A percentile compares a stretch with the other conserved stretches of the same genome.
These are phyloP conservation scores for Arachis hypogaea DNA, from an alignment of 306 rosid species.

Conservation along the genomic window DNA sequence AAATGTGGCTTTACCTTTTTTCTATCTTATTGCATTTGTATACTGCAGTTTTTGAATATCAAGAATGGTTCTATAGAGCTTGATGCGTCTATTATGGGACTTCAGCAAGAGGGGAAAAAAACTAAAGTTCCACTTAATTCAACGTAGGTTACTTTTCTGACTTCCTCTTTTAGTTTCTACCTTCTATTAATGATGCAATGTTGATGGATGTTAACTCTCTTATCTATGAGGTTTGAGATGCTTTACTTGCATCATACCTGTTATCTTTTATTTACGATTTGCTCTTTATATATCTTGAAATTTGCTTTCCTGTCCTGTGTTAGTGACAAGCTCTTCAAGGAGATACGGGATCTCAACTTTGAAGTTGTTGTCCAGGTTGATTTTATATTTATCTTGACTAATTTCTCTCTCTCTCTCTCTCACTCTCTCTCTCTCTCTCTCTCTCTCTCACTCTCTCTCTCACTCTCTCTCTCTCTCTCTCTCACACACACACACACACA, in stretches of 20 bases:
- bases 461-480: slow-evolving; percentile 13
- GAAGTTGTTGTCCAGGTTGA: slow-evolving; percentile 99
- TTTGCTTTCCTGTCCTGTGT: slow-evolving; percentile 40
- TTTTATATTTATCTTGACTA: slow-evolving; percentile 28
- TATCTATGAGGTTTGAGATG: background rate
- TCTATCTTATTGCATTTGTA: slow-evolving; percentile 35
- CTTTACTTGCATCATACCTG: slow-evolving; percentile 21
- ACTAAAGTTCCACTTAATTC: slow-evolving; percentile 97
- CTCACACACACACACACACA: background rate
- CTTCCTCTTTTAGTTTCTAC: slow-evolving; percentile 27
- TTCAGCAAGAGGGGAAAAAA: slow-evolving; percentile 91
- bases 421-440: slow-evolving; percentile 27
- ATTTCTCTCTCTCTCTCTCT: slow-evolving; percentile 30
- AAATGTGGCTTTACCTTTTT: slow-evolving; percentile 14
- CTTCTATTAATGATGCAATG: slow-evolving; percentile 20
- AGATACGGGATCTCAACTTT: slow-evolving; percentile 96
- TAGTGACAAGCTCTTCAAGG: slow-evolving; percentile 99
- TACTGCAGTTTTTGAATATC: slow-evolving; percentile 74
- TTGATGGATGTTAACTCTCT: background rate
- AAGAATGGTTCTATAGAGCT: slow-evolving; percentile 94
- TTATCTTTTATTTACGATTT: slow-evolving; percentile 29
- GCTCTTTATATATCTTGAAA: slow-evolving; percentile 23
- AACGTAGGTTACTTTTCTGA: slow-evolving; percentile 55
- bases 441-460: background rate
- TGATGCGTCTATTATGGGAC: slow-evolving; percentile 88